Conservation (phyloP, 2,329 filamentous ascomycete species). For the Verticillium zaregamsianum region DNA sequence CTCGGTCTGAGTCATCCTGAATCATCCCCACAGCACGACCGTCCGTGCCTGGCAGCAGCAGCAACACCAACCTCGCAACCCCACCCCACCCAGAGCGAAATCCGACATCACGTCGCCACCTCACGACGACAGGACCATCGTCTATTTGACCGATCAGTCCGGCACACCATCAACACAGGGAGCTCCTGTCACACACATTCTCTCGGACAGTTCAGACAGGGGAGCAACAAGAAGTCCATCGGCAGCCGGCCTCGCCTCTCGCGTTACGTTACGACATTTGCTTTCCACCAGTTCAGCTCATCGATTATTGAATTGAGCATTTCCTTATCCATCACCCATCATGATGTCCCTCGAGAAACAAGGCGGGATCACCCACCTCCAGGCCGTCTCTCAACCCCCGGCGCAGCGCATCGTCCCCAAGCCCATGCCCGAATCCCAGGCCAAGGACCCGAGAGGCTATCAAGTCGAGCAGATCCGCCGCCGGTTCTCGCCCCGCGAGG, state of each 20-base stretch:
- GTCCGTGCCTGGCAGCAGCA: background rate
- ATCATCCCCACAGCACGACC: background rate
- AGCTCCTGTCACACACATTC: background rate
- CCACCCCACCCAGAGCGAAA: background rate
- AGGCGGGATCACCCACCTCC: slow-evolving; percentile 29
- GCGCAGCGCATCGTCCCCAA: slow-evolving; percentile 54
- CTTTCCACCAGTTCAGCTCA: slow-evolving; percentile 12
- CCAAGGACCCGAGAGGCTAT: slow-evolving; percentile 66
- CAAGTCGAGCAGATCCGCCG: slow-evolving; percentile 70
- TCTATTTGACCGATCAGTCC: background rate
- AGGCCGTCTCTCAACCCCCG: slow-evolving; percentile 41
- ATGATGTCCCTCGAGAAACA: slow-evolving; percentile 35
- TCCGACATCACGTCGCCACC: background rate
- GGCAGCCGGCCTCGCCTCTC: background rate
- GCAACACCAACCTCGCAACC: background rate
- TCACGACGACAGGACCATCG: background rate
- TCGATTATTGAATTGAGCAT: slow-evolving; percentile 1
- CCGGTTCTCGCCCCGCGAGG: slow-evolving; percentile 53
- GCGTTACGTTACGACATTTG: background rate
- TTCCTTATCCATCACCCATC: slow-evolving; percentile 3
- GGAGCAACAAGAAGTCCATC: background rate
- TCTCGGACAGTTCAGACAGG: background rate
- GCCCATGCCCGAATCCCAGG: slow-evolving; percentile 61
- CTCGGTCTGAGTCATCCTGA: background rate
- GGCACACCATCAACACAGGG: background rate